Evolutionary conservation across 345 rosid species (phyloP).

Genomic region (Adansonia digitata): DNA sequence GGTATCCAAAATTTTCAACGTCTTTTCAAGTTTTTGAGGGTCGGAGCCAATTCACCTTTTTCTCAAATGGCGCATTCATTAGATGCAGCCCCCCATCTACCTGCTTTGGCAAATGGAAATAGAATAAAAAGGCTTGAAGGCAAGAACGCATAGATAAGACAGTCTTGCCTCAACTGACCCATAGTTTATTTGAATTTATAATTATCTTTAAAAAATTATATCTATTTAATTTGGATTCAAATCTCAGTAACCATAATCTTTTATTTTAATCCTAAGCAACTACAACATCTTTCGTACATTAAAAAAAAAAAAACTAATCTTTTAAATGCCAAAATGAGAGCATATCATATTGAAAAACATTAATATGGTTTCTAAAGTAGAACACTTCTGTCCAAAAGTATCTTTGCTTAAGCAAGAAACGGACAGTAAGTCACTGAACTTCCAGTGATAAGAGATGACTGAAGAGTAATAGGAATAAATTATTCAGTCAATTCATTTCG

Average conservation of each 20-base stretch:
- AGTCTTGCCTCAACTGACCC: too few species aligned
- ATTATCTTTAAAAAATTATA: too few species aligned
- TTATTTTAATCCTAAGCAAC: too few species aligned
- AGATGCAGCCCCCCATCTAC: not conserved
- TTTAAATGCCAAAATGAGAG: too few species aligned
- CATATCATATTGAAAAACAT: too few species aligned
- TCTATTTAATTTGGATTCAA: too few species aligned
- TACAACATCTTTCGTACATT: too few species aligned
- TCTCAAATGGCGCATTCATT: not conserved
- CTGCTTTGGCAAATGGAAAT: not conserved
- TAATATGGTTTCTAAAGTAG: not conserved
- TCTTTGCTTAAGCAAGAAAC: not conserved
- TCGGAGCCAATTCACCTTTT: not conserved
- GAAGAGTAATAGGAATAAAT: not conserved
- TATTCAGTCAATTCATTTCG: too few species aligned
- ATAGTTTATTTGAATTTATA: too few species aligned
- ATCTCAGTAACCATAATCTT: too few species aligned
- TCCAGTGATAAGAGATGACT: not conserved
- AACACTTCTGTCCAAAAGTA: not conserved
- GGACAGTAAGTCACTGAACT: not conserved
- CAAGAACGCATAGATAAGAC: not conserved
- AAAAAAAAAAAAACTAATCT: too few species aligned
- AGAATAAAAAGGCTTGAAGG: not conserved
- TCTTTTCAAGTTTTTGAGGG: not conserved
- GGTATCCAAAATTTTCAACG: too few species aligned